Conservation (phyloP, 2,329 filamentous ascomycete species). For the Clathrospora elynae region DNA sequence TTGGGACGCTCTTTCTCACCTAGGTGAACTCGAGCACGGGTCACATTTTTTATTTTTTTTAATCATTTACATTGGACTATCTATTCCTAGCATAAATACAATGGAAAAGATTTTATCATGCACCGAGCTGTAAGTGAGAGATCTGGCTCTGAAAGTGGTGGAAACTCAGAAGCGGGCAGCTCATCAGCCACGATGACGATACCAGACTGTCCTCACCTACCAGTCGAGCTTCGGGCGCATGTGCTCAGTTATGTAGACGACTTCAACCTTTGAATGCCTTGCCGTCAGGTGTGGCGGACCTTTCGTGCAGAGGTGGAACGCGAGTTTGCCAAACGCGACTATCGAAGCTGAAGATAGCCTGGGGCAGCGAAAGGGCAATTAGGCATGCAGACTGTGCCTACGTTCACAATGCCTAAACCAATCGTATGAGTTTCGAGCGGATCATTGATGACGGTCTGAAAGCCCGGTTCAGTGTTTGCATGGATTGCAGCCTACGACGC, state of each 20-base stretch:
- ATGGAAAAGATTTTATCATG: not conserved
- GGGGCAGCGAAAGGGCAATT: not conserved
- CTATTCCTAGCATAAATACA: not conserved
- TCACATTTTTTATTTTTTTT: no score
- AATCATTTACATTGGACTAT: not conserved
- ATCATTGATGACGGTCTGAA: no score
- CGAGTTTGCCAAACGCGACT: constrained; percentile 3
- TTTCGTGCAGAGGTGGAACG: constrained; percentile 7
- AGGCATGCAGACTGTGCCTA: not conserved
- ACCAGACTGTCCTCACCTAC: not conserved
- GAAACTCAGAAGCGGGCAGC: not conserved
- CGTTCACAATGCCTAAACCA: not conserved
- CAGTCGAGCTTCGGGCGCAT: constrained; percentile 7
- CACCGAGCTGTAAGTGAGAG: not conserved
- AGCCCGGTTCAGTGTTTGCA: no score
- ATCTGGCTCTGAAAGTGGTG: not conserved
- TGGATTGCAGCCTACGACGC: no score
- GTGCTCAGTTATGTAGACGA: constrained; percentile 6
- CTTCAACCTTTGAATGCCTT: constrained; percentile 10
- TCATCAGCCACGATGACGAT: not conserved
- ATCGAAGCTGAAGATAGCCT: not conserved
- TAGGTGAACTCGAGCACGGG: no score
- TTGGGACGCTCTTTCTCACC: no score
- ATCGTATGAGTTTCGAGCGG: not conserved
- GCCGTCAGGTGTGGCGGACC: constrained; percentile 3